Conservation (phyloP, 148 eudicot species). For the Rhododendron ovatum region DNA sequence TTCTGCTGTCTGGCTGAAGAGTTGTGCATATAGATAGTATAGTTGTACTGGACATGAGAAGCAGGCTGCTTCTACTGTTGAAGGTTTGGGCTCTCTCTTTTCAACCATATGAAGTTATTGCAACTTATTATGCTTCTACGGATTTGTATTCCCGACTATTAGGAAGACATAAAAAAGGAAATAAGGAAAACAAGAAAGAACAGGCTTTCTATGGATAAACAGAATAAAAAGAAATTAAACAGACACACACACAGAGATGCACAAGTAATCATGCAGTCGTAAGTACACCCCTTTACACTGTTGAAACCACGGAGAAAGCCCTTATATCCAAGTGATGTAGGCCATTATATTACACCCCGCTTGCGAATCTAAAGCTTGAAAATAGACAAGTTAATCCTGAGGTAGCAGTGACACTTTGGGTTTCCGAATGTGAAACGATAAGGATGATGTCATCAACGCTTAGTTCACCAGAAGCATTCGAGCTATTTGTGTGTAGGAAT, state of each 20-base stretch:
- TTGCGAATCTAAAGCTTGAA: background rate
- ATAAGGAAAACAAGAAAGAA: background rate
- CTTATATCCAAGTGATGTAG: background rate
- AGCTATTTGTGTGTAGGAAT: background rate
- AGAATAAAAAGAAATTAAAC: background rate
- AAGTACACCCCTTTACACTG: background rate
- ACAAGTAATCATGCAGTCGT: background rate
- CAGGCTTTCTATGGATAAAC: background rate
- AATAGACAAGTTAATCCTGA: background rate
- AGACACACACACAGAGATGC: background rate
- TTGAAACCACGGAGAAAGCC: background rate
- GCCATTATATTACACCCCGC: background rate
- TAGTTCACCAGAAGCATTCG: background rate
- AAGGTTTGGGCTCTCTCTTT: slow-evolving; percentile 5
- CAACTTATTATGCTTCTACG: background rate
- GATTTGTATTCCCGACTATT: background rate
- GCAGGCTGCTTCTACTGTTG: background rate
- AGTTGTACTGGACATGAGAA: background rate
- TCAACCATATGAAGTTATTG: background rate
- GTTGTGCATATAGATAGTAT: background rate
- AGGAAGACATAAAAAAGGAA: background rate
- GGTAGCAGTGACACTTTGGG: background rate
- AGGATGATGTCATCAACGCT: background rate
- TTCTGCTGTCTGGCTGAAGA: slow-evolving; percentile 13
- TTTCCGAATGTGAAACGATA: background rate